Conservation (phyloP, 2,329 filamentous ascomycete genomes). For the Colletotrichum scovillei region DNA sequence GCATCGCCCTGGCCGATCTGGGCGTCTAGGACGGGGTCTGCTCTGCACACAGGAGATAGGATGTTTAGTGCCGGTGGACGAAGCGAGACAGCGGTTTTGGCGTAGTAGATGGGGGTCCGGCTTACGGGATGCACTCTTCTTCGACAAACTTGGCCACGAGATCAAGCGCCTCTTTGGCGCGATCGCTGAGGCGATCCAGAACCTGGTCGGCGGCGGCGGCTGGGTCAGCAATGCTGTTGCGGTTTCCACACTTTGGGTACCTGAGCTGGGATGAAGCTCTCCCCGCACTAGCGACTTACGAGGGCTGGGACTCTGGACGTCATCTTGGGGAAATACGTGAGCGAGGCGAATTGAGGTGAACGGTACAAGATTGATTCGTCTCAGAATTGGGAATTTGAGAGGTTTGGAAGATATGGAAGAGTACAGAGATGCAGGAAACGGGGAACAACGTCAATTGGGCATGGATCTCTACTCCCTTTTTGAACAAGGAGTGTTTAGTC, state of each 20-base stretch:
- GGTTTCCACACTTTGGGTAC: neutral
- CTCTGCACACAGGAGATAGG: constrained; percentile 53
- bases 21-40: constrained; percentile 83
- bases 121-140: constrained; percentile 88
- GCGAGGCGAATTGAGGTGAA: neutral
- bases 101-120: neutral
- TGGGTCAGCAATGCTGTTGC: constrained; percentile 14
- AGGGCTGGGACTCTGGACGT: constrained; percentile 40
- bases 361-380: neutral
- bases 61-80: neutral
- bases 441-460: neutral
- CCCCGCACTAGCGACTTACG: constrained; percentile 35
- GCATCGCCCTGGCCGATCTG: constrained; percentile 81
- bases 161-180: constrained; percentile 86
- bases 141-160: constrained; percentile 95
- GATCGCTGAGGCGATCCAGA: constrained; percentile 77
- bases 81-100: too few species aligned
- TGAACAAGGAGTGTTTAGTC: constrained; percentile 23
- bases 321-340: constrained; percentile 33
- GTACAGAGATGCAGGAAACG: neutral
- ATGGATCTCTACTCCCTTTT: constrained; percentile 16
- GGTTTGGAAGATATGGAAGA: neutral
- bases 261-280: neutral
- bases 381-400: neutral
- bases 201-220: constrained; percentile 47